These are phyloP conservation scores for Flammula alnicola DNA, from an alignment of 1,284 basidiomycete genomes.

Conservation along the genomic window DNA sequence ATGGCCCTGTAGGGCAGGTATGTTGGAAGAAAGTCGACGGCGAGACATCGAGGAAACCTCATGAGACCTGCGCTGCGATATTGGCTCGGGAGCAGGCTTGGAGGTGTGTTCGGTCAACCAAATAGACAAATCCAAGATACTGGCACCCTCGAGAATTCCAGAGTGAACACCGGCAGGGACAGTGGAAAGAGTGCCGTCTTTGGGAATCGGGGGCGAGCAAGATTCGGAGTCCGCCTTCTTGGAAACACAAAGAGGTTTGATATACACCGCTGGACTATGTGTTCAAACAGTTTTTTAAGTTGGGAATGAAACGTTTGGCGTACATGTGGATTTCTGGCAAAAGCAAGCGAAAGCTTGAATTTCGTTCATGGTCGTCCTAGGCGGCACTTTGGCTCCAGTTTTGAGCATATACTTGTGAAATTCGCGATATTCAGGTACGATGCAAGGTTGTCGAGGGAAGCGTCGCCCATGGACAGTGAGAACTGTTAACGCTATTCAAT, in stretches of 20 bases:
- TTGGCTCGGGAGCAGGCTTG: background rate
- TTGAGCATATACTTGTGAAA: conserved; percentile 9
- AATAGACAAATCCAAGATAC: too few relatives aligned
- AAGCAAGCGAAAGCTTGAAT: background rate
- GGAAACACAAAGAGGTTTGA: too few relatives aligned
- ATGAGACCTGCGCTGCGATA: background rate
- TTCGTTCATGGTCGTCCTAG: background rate
- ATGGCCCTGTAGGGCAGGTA: conserved; percentile 7
- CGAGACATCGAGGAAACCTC: background rate
- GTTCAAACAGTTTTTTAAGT: background rate
- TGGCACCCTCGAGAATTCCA: too few relatives aligned
- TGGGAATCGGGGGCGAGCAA: too few relatives aligned
- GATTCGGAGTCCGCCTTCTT: too few relatives aligned
- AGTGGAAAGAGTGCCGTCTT: too few relatives aligned
- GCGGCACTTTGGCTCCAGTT: background rate
- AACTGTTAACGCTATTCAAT: background rate
- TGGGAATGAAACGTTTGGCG: background rate
- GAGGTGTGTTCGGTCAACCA: too few relatives aligned
- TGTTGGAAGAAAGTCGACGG: conserved; percentile 3
- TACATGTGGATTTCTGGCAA: background rate
- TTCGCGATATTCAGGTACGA: background rate
- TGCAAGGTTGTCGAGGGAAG: background rate
- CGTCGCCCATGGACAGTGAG: background rate
- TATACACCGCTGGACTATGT: too few relatives aligned
- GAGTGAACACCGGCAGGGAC: too few relatives aligned